Evolutionary conservation across 306 rosid species (phyloP), one percentile per base, ranked within the genome.

Genomic region (Rosa multiflora): DNA sequence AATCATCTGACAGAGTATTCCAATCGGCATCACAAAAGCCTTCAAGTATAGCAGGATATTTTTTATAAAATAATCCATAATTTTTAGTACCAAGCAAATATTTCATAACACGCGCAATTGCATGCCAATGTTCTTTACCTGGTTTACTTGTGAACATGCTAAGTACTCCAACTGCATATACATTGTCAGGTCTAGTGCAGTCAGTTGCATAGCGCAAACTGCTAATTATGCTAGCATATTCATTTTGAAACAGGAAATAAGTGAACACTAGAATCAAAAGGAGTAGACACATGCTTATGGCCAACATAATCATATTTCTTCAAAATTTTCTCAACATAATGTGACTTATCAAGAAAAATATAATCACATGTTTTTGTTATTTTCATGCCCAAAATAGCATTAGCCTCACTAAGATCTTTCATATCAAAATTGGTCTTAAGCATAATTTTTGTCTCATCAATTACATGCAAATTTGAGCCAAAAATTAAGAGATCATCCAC

Each of bases 311-410:
- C 5, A 26, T 71, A 71, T 13, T 3, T 23, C 23, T 1, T 13
- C 17, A 46, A 46, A 3, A n/a, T 62, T 76, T 75, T 76, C 71
- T 62, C 61, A 63, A 63, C 21, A 32, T 46, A 44, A 47, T 76
- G 72, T 48, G 29, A 76, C 26, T 76, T 14, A 48, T 35, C 73
- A 48, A 64, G 73, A 48, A 76, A 64, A 62, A 64, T 48, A 35
- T 1, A 21, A 48, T 76, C 10, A 47, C 62, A 74, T 37, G 23
- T 63, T 76, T 49, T 35, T 46, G 40, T 76, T 13, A 64, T 64
- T 76, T 44, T 64, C 49, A 47, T 63, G 10, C 37, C 48, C 39
- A 73, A 52, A 17, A 73, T 37, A 29, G 1, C 32, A 29, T 29
- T 29, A 29, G 32, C 32, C 32, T 29, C 32, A 29, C 32, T 29